phyloP scores from a whole-genome alignment of 140 eudicot genomes.

The Bidens hawaiensis region DNA sequence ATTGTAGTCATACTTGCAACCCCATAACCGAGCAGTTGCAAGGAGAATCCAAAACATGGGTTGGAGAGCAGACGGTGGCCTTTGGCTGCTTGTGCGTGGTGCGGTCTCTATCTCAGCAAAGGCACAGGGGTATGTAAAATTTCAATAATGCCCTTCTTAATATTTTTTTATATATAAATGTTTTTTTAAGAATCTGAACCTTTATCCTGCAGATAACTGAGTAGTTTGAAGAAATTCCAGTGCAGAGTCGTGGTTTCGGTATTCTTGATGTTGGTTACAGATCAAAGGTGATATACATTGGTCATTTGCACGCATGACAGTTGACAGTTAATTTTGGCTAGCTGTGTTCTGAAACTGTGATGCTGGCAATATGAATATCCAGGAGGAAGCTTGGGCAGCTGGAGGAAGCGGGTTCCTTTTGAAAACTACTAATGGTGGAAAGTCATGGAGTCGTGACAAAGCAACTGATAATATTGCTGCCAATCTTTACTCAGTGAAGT shows the following conservation, averaged over 20 bases:
- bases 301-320: background rate
- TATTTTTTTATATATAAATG: background rate
- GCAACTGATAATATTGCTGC: constrained; percentile 99
- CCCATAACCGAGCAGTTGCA: constrained; percentile 90
- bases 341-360: background rate
- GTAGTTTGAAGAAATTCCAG: constrained; percentile 89
- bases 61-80: constrained; percentile 99
- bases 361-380: constrained; percentile 16
- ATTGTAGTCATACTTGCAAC: constrained; percentile 96
- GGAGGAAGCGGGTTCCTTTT: constrained; percentile 97
- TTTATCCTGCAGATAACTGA: constrained; percentile 68
- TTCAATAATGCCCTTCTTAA: background rate
- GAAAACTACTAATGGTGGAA: constrained; percentile 90
- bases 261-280: constrained; percentile 98
- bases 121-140: constrained; percentile 82
- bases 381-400: constrained; percentile 99
- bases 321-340: background rate
- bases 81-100: constrained; percentile 98
- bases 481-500: constrained; percentile 95
- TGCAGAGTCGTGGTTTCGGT: constrained; percentile 99
- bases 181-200: constrained; percentile 17
- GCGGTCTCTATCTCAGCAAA: constrained; percentile 95
- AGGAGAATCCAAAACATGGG: constrained; percentile 99
- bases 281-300: constrained; percentile 51
- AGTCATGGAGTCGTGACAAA: constrained; percentile 92